Evolutionary conservation across 1,284 basidiomycete genomes (phyloP).

Genomic region (Trichosporon sp.): DNA sequence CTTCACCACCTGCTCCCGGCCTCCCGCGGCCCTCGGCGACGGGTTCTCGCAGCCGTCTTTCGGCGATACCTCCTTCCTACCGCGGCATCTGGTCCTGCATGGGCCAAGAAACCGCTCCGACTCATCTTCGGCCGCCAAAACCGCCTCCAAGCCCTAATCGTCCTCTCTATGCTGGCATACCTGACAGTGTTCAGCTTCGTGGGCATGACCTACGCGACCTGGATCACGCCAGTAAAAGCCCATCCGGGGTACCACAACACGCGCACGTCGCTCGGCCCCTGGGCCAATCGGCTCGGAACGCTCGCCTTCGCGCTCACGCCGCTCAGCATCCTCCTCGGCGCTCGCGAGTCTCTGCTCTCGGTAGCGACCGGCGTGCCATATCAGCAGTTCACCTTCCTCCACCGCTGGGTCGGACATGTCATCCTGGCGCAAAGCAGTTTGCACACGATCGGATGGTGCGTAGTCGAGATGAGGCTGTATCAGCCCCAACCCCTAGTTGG

Average conservation of each 20-base stretch:
- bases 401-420: constrained; percentile 36
- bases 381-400: constrained; percentile 49
- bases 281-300: constrained; percentile 28
- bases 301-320: constrained; percentile 35
- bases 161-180: constrained; percentile 21
- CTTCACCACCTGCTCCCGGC: too few relatives aligned
- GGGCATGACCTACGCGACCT: constrained; percentile 28
- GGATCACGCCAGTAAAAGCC: constrained; percentile 32
- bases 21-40: too few relatives aligned
- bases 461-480: constrained; percentile 31
- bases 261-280: constrained; percentile 27
- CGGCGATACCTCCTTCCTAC: background rate
- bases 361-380: constrained; percentile 32
- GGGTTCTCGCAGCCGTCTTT: too few relatives aligned
- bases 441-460: constrained; percentile 34
- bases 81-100: background rate
- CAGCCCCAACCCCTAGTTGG: constrained; percentile 32
- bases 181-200: constrained; percentile 31
- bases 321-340: constrained; percentile 29
- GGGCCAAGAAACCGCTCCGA: background rate
- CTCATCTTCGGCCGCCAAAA: constrained; percentile 29
- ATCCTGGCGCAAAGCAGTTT: constrained; percentile 28
- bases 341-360: constrained; percentile 28
- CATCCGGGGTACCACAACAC: constrained; percentile 24
- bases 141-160: constrained; percentile 26